A percentile compares a stretch with the other conserved stretches of the same genome.
These are phyloP conservation scores for Sporopachydermia quercuum DNA, from an alignment of 805 yeast genomes.

Conservation along the genomic window DNA sequence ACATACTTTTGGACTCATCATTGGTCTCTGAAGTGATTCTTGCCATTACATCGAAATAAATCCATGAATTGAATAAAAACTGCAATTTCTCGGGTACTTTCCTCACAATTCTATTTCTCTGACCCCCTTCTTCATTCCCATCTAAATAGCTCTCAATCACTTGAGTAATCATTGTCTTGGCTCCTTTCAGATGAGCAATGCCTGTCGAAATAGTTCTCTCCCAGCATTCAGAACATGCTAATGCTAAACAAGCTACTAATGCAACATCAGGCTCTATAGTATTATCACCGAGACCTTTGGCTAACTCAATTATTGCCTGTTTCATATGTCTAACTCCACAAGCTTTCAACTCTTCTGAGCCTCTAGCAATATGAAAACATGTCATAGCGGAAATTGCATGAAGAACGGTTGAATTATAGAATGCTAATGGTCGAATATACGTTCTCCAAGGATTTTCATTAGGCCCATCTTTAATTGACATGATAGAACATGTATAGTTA, in stretches of 20 bases:
- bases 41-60: conserved; percentile 52
- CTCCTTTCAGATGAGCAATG: conserved; percentile 54
- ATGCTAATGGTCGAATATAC: conserved; percentile 39
- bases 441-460: conserved; percentile 57
- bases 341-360: conserved; percentile 28
- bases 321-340: conserved; percentile 46
- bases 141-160: conserved; percentile 18
- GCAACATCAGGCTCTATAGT: conserved; percentile 49
- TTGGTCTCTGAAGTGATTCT: conserved; percentile 42
- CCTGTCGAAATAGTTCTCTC: conserved; percentile 53
- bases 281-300: conserved; percentile 34
- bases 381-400: conserved; percentile 58
- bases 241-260: conserved; percentile 44
- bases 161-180: conserved; percentile 41
- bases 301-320: conserved; percentile 41
- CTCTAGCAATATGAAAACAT: conserved; percentile 38
- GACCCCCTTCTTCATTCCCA: conserved; percentile 3
- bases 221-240: conserved; percentile 59
- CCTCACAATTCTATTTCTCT: neutral
- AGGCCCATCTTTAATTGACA: conserved; percentile 52
- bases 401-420: conserved; percentile 38
- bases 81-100: conserved; percentile 28
- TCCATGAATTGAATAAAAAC: conserved; percentile 48
- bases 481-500: conserved; percentile 32
- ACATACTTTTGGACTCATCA: conserved; percentile 18